phyloP scores from a whole-genome alignment of 2,329 filamentous ascomycete species.

The Stachybotrys chlorohalonatus region DNA sequence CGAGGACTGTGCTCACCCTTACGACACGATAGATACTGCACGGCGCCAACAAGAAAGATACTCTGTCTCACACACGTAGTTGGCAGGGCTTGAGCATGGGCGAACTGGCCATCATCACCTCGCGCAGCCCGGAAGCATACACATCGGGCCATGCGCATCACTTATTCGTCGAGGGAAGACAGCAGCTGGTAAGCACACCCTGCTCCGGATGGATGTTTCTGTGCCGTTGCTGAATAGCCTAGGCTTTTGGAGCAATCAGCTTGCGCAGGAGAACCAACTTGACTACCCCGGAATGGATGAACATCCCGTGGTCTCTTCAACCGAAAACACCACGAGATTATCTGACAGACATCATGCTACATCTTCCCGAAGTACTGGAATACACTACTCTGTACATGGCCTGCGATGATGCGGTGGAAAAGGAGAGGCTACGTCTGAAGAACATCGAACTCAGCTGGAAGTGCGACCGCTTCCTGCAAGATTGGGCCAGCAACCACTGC shows the following conservation, averaged over 20 bases:
- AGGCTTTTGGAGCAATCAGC: neutral
- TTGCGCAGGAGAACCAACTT: neutral
- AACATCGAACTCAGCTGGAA: neutral
- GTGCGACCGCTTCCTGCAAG: neutral
- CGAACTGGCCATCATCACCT: neutral
- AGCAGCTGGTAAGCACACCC: neutral
- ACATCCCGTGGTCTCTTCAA: neutral
- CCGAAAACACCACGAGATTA: neutral
- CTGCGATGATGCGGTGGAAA: neutral
- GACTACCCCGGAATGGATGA: neutral
- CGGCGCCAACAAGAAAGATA: neutral
- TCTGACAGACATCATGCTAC: neutral
- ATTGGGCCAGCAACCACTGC: neutral
- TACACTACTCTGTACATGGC: neutral
- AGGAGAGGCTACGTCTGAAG: neutral
- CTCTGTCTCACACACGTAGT: neutral
- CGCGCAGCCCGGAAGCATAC: neutral
- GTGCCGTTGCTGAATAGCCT: neutral
- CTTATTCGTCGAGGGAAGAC: neutral
- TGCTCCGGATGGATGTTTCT: neutral
- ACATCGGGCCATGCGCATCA: neutral
- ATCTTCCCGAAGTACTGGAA: neutral
- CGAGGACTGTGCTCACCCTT: neutral
- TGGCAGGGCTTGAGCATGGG: neutral
- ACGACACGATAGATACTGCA: neutral